These are phyloP conservation scores for Suhomyces sp. DNA, from an alignment of 805 yeast species.

Conservation along the genomic window DNA sequence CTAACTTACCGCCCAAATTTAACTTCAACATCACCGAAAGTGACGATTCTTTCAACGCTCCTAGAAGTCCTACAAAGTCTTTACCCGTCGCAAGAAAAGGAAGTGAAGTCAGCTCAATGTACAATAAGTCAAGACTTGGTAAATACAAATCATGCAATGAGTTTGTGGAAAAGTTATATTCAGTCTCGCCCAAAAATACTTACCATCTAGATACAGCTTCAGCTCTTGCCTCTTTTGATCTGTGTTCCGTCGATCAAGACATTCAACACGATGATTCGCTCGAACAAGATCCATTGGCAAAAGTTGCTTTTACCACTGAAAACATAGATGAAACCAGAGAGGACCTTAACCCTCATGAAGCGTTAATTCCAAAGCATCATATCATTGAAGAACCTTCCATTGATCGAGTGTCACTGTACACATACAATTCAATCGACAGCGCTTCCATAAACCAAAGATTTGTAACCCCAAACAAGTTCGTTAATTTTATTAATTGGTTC, in stretches of 20 bases:
- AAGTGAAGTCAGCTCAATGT: background rate
- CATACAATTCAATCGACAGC: background rate
- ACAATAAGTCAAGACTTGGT: background rate
- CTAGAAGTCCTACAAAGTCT: background rate
- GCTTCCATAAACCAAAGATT: background rate
- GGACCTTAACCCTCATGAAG: background rate
- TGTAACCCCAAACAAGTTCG: background rate
- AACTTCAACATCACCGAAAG: constrained; percentile 2
- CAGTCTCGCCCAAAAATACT: constrained; percentile 42
- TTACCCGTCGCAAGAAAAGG: background rate
- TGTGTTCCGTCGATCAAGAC: constrained; percentile 5
- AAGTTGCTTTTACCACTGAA: constrained; percentile 1
- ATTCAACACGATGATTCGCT: constrained; percentile 5
- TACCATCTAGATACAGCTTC: constrained; percentile 29
- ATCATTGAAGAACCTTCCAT: background rate
- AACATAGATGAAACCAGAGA: constrained; percentile 6
- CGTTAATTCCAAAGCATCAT: background rate
- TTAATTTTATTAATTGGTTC: constrained; percentile 15
- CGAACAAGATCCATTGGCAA: constrained; percentile 7
- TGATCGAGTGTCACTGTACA: background rate
- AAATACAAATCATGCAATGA: constrained; percentile 20
- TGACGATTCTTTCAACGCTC: constrained; percentile 1
- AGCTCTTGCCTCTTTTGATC: constrained; percentile 21
- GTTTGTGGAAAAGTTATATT: constrained; percentile 35
- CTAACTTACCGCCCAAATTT: constrained; percentile 13